Base-by-base conservation (phyloP, 371 early-diverging fungal species). In the Mucor indicus region DNA sequence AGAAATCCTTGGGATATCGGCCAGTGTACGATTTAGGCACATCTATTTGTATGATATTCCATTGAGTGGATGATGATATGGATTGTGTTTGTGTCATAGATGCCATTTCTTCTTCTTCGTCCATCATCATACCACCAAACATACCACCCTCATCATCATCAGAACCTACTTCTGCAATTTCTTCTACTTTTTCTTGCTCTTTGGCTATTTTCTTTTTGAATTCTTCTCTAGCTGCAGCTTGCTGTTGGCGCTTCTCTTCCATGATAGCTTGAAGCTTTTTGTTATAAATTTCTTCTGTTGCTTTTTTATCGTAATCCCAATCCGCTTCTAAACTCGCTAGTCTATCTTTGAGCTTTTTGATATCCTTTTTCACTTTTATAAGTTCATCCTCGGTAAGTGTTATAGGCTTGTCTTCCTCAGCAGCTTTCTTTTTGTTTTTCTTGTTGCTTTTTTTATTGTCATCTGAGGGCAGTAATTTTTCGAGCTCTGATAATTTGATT, bases 301-400 rank as follows among this genome's bases (percentile, higher is more conserved):
- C 45, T 30, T 47, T 57, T 30, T 67, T 67, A 51, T 75, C 67
- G 42, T 67, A 81, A 13, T 72, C 72, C 65, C 75, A 73, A 43
- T 76, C 75, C 15, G 60, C 55, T 40, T 81, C 81, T 15, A 78
- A 44, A 19, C 69, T 69, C 11, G 54, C 57, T 33, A 81, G 25
- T 2, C 48, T 55, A 22, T 71, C 62, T 15, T 85, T 77, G n/a
- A 83, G 17, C 8, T 67, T 57, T 3, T 65, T 65, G 12, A 80
- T 64, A 5, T 64, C 64, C 13, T 71, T 63, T 16, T 66, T 66
- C 12, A 79, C 38, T n/a, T 44, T 23, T 20, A 37, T 38, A 1
- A 51, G 12, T 31, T 67, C 59, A 20, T 35, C 46, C 1, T 19
- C 38, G 7, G 55, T 17, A 9, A 53, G 17, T 15, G 11, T n/a